Evolutionary conservation across 1,284 basidiomycete genomes (phyloP), one percentile per base, ranked within the genome.

Genomic region (Trichosporon sp.): DNA sequence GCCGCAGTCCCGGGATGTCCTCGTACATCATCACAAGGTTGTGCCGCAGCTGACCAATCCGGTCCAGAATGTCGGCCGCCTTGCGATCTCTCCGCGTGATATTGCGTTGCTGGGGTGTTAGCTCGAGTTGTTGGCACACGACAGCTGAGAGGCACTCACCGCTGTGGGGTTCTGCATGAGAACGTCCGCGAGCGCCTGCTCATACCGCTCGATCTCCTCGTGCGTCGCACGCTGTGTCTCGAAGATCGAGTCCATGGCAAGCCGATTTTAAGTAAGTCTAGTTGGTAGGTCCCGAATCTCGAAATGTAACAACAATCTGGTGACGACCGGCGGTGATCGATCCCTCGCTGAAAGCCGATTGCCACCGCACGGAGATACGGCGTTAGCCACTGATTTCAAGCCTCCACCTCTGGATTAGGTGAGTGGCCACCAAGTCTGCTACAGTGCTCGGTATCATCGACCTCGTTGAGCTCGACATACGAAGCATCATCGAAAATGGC

Each of bases 191-290:
- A 85, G 75, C 10, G 84, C 83, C 62, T 82, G 80, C 71, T 85
- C 91, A 71, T 94, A 92, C 65, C 91, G 87, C 82, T 99, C 95
- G 29, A 92, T 86, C 80, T 97, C 95, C 82, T 98, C 94, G 81
- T 98, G 95, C 9, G 89, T 91, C 72, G 94, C 92, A 54, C 95
- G 87, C 74, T 95, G 91, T 27, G 91, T 85, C 81, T 99, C 95
- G 77, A 96, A 85, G 73, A 93, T 84, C 58, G 92, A 95, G 84
- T 95, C 90, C 91, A 96, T 95, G 66, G 32, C 62, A 57, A 25
- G 9, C 49, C 31, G 49, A 31, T 54, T 31, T 54, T 29, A 25
- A 25, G 46, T 29, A 25, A 25, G 46, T 52, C 46, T 27, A 27
- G 14, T 16, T 27, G 49, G 29, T 52, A 23, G 34, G 23, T n/a